Conservation (phyloP, 2,329 filamentous ascomycete species). For the Leptographium lundbergii region DNA sequence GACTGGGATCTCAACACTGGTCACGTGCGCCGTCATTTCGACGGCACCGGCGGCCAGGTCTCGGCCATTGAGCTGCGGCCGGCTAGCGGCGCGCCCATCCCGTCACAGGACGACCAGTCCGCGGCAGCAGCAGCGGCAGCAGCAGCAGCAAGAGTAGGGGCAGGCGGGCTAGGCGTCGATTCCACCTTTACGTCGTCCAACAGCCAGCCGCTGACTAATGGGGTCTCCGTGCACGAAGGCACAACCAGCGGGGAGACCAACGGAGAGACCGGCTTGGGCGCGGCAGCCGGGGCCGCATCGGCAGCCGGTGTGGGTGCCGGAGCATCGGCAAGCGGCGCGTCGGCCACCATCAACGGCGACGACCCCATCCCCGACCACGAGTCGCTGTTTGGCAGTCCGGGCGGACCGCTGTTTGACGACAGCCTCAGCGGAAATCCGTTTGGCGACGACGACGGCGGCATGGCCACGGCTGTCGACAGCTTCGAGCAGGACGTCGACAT, state of each 20-base stretch:
- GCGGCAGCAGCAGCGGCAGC: not conserved
- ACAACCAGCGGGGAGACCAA: conserved; percentile 20
- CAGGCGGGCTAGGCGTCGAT: too few species aligned
- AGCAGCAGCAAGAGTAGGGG: too few species aligned
- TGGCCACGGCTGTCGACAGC: conserved; percentile 39
- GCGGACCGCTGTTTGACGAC: conserved; percentile 81
- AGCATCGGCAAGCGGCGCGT: conserved; percentile 19
- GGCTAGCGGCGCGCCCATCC: conserved; percentile 60
- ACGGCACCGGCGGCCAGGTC: conserved; percentile 69
- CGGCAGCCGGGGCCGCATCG: not conserved
- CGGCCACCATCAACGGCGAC: conserved; percentile 18
- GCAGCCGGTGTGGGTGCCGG: conserved; percentile 14
- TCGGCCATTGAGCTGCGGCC: conserved; percentile 80
- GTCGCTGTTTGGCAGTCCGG: conserved; percentile 72
- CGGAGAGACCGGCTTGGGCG: conserved; percentile 1
- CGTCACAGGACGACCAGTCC: conserved; percentile 47
- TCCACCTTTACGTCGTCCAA: conserved; percentile 67
- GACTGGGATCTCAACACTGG: conserved; percentile 95
- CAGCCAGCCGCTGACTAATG: conserved; percentile 43
- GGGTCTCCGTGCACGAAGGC: conserved; percentile 28
- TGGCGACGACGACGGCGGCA: conserved; percentile 52
- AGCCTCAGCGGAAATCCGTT: conserved; percentile 51
- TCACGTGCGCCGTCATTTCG: conserved; percentile 60
- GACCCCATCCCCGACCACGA: conserved; percentile 49
- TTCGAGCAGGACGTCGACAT: conserved; percentile 17